Evolutionary conservation across 495 filamentous ascomycete genomes (phyloP), one percentile per base, ranked within the genome.

Genomic region (Halenospora varia): DNA sequence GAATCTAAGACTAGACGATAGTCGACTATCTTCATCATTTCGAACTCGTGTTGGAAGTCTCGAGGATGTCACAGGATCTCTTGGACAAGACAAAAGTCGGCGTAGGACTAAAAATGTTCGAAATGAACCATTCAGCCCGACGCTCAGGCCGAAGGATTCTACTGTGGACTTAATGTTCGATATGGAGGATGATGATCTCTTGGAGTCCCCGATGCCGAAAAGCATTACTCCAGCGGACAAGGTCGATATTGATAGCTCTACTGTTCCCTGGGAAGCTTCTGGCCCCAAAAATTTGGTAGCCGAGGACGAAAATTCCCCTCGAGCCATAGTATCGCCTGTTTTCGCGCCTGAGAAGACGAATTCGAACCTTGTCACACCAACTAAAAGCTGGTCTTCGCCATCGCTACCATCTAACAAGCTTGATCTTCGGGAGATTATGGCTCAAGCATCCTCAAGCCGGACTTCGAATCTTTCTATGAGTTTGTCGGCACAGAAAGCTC

Each of bases 151-250:
- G 0, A 88, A 81, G 58, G 77, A 76, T 19, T 90, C 87, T 0
- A 70, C 75, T 1, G 73, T 75, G n/a, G 91, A 96, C 60, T 75
- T 96, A 39, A 94, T 96, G 75, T 96, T 96, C 65, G 85, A 91
- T 57, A 96, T 96, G 90, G 92, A 96, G 55, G 90, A 93, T n/a
- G 91, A 90, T 41, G 75, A 71, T 22, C n/a, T 26, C 1, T 24
- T 64, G 4, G n/a, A 4, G 44, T 56, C 45, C 17, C 45, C 25
- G 41, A 59, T 52, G 26, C 53, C 57, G n/a, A 61, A 45, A 18
- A 51, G 51, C 20, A 51, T 57, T n/a, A 15, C 22, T 29, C 11
- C 18, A 11, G 19, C 44, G 8, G 19, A 8, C 8, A 20, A 47
- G 19, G 44, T 8, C 6, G 44, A 23, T 13, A 49, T 23, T 19